Base-by-base conservation (phyloP, 2,329 filamentous ascomycete genomes). In the Scortechinia acanthostroma region DNA sequence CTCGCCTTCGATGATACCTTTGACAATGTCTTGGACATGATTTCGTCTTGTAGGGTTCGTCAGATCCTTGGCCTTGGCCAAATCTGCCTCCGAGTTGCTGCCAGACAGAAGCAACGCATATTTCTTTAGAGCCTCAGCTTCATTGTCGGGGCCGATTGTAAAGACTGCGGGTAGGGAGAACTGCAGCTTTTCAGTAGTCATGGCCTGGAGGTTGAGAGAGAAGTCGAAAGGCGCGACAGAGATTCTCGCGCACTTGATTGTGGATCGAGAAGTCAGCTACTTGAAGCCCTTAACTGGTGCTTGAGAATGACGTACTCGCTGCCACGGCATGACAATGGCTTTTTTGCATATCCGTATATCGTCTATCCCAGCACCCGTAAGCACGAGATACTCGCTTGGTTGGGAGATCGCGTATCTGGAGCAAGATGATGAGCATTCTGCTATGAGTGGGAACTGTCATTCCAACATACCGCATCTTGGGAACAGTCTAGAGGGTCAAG, bases 1-100 rank as follows among this genome's bases (percentile, higher is more conserved):
- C 62, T 94, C 89, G 49, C 89, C 89, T 61, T 94, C 88, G 53
- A 94, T 93, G 60, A 94, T 90, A 48, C 88, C 88, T 62, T 89
- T 91, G 62, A 94, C 84, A 49, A 94, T 94, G 53, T 86, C 86
- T 56, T 86, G 84, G 15, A 93, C 81, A 64, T 91, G 86, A 45
- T 76, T 51, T 62, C 66, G 15, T 65, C 63, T 25, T 6, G 35
- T 13, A n/a, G 25, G n/a, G 28, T 58, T 60, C n/a, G n/a, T n/a
- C n/a, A n/a, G n/a, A n/a, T n/a, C n/a, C 30, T 57, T 68, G 52
- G 69, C 66, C 2, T 66, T 67, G 10, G 6, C 10, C 13, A 16
- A 20, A 28, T 55, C 57, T 5, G 66, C 61, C 45, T 75, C 73
- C 2, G 67, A 69, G 48, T 83, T 84, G 3, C 87, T 86, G 3